Base-by-base conservation (phyloP, 2,329 filamentous ascomycete species). In the Parasarocladium wereldwijsianum region DNA sequence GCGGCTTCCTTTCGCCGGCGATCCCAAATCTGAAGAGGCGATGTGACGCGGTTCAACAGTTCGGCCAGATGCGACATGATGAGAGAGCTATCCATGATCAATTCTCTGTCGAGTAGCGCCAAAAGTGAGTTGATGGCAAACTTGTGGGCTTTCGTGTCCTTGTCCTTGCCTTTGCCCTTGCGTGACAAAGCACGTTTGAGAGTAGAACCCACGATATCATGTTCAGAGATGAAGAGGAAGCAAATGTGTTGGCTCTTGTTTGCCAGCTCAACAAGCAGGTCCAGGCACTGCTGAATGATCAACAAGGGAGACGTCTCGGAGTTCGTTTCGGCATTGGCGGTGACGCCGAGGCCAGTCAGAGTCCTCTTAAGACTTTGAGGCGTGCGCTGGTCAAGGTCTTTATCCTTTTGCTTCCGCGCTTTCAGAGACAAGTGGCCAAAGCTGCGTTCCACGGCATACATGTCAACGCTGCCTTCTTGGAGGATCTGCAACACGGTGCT, bases 41-140 rank as follows among this genome's bases (percentile, higher is more conserved):
- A 66, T 0, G 90, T 98, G 33, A 96, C 84, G 39, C 80, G 77
- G 50, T 84, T 87, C 16, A 98, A 66, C 17, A 98, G 61, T 38
- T 78, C 76, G 3, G 90, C 90, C 16, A 98, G 66, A 38, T 85
- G 77, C 43, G 93, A 87, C 86, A 98, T 96, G 33, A 93, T 87
- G 6, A 76, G 68, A n/a, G 87, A 86, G 54, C 85, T 98, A 55
- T 98, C 90, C 58, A 93, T 93, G 39, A 98, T 86, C 36, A 96
- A 64, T 39, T 85, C 82, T n/a, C 90, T 80, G 48, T 96, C 90
- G 14, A 98, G 66, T 5, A 98, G 66, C 36, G 75, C 77, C 26
- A 98, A 65, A 17, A 98, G 60, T 10, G 86, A 85, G 50, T 98
- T 98, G 49, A 98, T 70, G 8, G 92, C 85, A 49, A 80, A 98